Base-by-base conservation (phyloP, 208 protist genomes). In the Crithidia bombi region DNA sequence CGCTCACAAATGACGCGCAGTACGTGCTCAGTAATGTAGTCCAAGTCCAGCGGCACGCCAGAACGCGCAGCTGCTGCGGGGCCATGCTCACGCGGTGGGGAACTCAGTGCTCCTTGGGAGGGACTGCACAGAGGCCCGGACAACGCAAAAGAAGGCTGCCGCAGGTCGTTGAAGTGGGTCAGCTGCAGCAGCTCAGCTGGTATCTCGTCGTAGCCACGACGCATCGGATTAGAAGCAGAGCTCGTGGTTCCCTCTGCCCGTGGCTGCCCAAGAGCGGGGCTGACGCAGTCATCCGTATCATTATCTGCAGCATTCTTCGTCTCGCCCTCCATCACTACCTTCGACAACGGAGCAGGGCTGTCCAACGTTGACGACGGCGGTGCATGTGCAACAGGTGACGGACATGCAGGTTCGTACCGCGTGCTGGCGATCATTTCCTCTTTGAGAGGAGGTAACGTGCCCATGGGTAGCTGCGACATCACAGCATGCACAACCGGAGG, bases 21-120 rank as follows among this genome's bases (percentile, higher is more conserved):
- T 12, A 75, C 70, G 26, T 65, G 62, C 14, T 69, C 70, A 9
- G 70, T 69, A 30, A 75, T 64, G 44, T 26, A 57, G 46, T 69
- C 36, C 54, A 75, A 28, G 23, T 75, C 62, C 12, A 56, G 11
- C 6, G 54, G 25, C 21, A 12, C 50, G 5, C 33, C 49, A 47
- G 59, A 26, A 15, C 44, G 23, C 28, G 14, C 5, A 17, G 41
- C 28, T 4, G 17, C 3, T 19, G 43, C 32, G 3, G 28, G 11
- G 32, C 30, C 25, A 19, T 12, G 28, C 1, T 65, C 44, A 1
- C 38, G 59, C 7, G 59, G n/a, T 7, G 14, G 15, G 5, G 38
- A 15, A 15, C 7, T 51, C 3, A 38, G 41, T 26, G 25, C 9
- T 4, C 9, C 43, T 26, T 75, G 43, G 21, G 33, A 21, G 5